phyloP scores from a whole-genome alignment of 164 flowering plant genomes.

The Buxus sempervirens region DNA sequence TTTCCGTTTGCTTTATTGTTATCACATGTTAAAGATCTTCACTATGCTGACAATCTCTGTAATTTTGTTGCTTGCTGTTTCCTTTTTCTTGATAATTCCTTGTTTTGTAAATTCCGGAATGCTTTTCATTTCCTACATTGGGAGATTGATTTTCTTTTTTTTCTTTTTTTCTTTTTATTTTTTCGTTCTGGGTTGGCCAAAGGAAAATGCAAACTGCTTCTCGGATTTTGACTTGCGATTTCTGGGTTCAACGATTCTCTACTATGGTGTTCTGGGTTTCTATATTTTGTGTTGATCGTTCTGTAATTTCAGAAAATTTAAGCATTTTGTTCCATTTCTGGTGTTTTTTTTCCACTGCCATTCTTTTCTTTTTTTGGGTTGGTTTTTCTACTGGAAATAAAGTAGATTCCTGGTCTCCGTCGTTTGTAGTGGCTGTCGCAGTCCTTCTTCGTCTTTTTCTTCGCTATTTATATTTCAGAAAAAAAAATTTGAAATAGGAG shows the following conservation, averaged over 20 bases:
- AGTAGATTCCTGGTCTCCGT: too few relatives aligned
- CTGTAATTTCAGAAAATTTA: background rate
- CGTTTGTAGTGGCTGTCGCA: too few relatives aligned
- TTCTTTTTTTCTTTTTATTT: too few relatives aligned
- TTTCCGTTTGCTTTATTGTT: constrained; percentile 1
- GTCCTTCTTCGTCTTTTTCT: too few relatives aligned
- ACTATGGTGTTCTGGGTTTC: background rate
- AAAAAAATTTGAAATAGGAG: too few relatives aligned
- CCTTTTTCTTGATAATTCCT: background rate
- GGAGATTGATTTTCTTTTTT: background rate
- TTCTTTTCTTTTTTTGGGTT: background rate
- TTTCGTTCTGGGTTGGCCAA: too few relatives aligned
- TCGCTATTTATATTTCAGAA: too few relatives aligned
- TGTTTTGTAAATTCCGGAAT: background rate
- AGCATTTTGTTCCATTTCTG: background rate
- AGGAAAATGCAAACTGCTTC: background rate
- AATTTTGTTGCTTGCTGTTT: background rate
- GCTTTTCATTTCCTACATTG: background rate
- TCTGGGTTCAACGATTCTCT: background rate
- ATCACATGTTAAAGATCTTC: too few relatives aligned
- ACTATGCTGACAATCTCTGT: background rate
- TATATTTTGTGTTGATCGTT: background rate
- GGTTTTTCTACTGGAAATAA: too few relatives aligned
- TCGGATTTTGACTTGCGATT: background rate
- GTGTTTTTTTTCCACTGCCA: background rate